Percentiles rank a stretch among this genome's conserved stretches.
phyloP scores from a whole-genome alignment of 129 eudicot genomes.

The Scalesia atractyloides region DNA sequence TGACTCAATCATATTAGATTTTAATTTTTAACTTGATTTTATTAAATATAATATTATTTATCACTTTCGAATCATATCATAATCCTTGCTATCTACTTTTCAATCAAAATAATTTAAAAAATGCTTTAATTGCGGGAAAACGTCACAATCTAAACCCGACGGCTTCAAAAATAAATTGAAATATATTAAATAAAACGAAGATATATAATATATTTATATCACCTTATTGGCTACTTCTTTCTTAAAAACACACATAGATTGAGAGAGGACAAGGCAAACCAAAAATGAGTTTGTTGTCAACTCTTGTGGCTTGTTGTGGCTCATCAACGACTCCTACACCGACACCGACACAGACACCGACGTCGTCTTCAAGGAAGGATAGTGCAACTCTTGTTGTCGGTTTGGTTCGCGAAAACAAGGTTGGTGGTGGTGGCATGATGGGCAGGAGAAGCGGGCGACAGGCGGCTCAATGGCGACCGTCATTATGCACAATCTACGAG shows the following conservation, averaged over 20 bases:
- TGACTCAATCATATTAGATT: too few relatives aligned
- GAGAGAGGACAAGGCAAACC: conserved; percentile 1
- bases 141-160: conserved; percentile 37
- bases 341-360: too few relatives aligned
- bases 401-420: conserved; percentile 18
- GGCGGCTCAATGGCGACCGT: conserved; percentile 42
- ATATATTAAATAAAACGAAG: not conserved
- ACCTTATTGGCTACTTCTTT: not conserved
- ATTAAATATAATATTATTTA: too few relatives aligned
- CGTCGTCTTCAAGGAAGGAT: not conserved
- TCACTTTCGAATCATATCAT: conserved; percentile 23
- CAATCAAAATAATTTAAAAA: conserved; percentile 6
- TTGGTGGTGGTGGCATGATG: conserved; percentile 1
- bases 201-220: conserved; percentile 21
- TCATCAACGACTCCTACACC: conserved; percentile 5
- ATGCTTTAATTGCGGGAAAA: conserved; percentile 23
- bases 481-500: conserved; percentile 42
- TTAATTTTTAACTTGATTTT: too few relatives aligned
- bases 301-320: conserved; percentile 37
- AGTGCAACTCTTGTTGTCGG: conserved; percentile 17
- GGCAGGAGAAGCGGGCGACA: conserved; percentile 17
- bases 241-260: conserved; percentile 21
- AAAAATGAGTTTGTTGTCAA: conserved; percentile 34
- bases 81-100: conserved; percentile 35
- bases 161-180: conserved; percentile 14